Evolutionary conservation across 345 rosid genomes (phyloP), one percentile per base, ranked within the genome.

Genomic region (Erysimum cheiranthoides): DNA sequence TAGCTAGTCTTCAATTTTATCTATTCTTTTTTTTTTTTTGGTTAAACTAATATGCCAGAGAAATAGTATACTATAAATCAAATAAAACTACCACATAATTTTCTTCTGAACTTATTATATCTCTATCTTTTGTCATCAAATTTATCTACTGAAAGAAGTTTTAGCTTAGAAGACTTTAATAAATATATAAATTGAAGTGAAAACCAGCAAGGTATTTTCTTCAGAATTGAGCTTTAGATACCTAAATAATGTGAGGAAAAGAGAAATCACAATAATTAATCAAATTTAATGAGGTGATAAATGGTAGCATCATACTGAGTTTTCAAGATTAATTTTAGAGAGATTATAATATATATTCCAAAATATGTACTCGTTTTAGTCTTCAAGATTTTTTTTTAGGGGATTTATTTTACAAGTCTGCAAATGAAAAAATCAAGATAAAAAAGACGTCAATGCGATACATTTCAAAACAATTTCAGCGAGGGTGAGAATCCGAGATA

Each of bases 1-100:
- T 76, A n/a, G n/a, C n/a, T n/a, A 51, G 60, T 77, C 79, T 6
- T 59, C 77, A 9, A 0, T 66, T 66, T 71, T 25, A 14, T 45
- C 21, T 9, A 10, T n/a, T 14, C n/a, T 13, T 30, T 46, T 40
- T 45, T 0, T 3, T 31, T 3, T 2, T 17, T 9, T n/a, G 16
- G 28, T 49, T 17, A 8, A 12, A 58, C 13, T 34, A 27, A 34
- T 73, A 12, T 39, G 5, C 8, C 39, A 61, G 63, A 49, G 6
- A 61, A 38, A 27, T 61, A 14, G 1, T 21, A 21, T 21, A n/a
- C n/a, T n/a, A 27, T 13, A 21, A 34, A 42, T 42, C 27, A 28
- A 40, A 35, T 57, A 31, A 69, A n/a, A 59, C 46, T 71, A 32
- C 2, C 47, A 58, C 21, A 4, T 52, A 1, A 0, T 10, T 25